Base-by-base conservation (phyloP, 108 stramenopile species). In the Pseudonitzschia multiseries region DNA sequence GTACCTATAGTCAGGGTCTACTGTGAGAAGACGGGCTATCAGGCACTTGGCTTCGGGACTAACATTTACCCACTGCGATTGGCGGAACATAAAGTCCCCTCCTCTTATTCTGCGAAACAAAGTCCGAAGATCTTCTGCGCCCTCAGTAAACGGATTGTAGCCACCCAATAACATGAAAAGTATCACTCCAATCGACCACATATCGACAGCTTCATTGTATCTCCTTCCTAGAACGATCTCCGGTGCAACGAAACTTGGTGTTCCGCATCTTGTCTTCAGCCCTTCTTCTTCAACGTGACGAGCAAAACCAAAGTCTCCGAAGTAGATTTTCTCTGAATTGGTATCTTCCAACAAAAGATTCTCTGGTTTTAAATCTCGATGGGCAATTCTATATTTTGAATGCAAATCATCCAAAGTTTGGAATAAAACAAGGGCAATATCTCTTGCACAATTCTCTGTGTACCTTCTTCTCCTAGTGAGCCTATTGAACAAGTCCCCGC, bases 281-380 rank as follows among this genome's bases (percentile, higher is more conserved):
- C 81, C 77, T 69, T 83, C 76, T 18, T 76, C 71, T 28, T 81
- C 73, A 21, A 90, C 77, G 18, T 81, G 75, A 54, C 86, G 66
- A 9, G 97, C 96, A 73, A 98, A 96, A 2, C 98, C 98, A 81
- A 99, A 99, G 78, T 99, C 98, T 17, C 92, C 96, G 32, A 99
- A 53, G 40, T 83, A 75, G 53, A 93, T 78, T 1, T 80, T 68
- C 53, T 72, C 75, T 65, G 41, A 61, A 48, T 18, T 18, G 18
- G 14, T 2, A 48, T 29, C 51, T 76, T 81, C 83, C 48, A 96
- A 83, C 50, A 98, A 73, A 17, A 98, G 81, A 84, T 96, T 81
- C 70, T 85, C 96, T 26, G 96, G 89, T 54, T 96, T 96, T 22
- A 96, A 81, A 74, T 98, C 96, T 2, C 96, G 89, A 84, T 97